Evolutionary conservation across 2,329 filamentous ascomycete species (phyloP).

Genomic region (Fusarium sp.): DNA sequence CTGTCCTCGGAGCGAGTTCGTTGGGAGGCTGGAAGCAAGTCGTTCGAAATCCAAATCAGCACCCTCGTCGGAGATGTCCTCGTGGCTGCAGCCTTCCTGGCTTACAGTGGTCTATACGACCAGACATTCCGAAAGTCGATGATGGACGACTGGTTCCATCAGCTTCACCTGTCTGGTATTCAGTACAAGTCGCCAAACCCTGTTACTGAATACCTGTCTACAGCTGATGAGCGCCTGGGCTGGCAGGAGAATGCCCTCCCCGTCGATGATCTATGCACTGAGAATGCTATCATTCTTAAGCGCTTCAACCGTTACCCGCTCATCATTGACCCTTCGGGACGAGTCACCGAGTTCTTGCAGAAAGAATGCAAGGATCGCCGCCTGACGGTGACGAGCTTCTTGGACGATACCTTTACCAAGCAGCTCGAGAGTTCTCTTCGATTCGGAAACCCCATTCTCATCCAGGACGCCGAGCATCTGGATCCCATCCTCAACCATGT

Average conservation of each 20-base stretch:
- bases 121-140: conserved; percentile 98
- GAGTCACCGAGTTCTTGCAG: conserved; percentile 94
- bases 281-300: conserved; percentile 97
- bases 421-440: conserved; percentile 96
- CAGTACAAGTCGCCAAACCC: conserved; percentile 94
- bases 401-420: conserved; percentile 98
- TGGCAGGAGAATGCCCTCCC: conserved; percentile 97
- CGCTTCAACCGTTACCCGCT: conserved; percentile 98
- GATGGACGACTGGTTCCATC: conserved; percentile 97
- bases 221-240: conserved; percentile 90
- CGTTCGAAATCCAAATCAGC: conserved; percentile 97
- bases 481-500: conserved; percentile 98
- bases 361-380: conserved; percentile 94
- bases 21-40: conserved; percentile 98
- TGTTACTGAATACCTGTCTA: conserved; percentile 95
- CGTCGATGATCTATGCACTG: conserved; percentile 96
- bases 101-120: conserved; percentile 96
- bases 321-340: conserved; percentile 96
- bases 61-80: conserved; percentile 96
- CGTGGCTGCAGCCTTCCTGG: conserved; percentile 95
- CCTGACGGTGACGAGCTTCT: conserved; percentile 95
- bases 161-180: conserved; percentile 92
- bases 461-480: conserved; percentile 96
- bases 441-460: conserved; percentile 98
- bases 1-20: conserved; percentile 91